Evolutionary conservation across 164 flowering plant species (phyloP).

Genomic region (Vitis rotundifolia): DNA sequence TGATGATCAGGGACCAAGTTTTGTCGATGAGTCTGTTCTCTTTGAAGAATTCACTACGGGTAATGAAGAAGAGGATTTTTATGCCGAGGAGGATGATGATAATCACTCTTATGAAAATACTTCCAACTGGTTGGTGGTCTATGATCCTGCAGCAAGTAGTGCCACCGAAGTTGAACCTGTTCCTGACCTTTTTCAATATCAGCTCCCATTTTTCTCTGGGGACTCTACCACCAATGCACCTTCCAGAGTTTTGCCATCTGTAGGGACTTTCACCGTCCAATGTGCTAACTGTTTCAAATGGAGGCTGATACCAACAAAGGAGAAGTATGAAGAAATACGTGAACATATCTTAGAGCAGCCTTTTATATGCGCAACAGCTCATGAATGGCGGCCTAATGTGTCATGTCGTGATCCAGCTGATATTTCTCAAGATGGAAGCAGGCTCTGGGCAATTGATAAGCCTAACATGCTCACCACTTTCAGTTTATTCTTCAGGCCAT

Average conservation of each 20-base stretch:
- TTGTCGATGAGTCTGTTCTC: too few species aligned
- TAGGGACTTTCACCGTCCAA: conserved; percentile 83
- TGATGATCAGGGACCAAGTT: too few species aligned
- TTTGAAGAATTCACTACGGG: too few species aligned
- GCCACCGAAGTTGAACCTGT: conserved; percentile 21
- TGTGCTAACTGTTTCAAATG: conserved; percentile 85
- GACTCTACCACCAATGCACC: conserved; percentile 15
- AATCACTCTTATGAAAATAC: conserved; percentile 22
- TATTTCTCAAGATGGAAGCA: conserved; percentile 73
- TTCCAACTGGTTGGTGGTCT: conserved; percentile 55
- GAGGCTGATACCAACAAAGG: conserved; percentile 88
- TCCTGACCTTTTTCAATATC: conserved; percentile 28
- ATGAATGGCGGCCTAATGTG: conserved; percentile 74
- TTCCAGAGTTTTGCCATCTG: conserved; percentile 57
- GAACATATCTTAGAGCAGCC: conserved; percentile 66
- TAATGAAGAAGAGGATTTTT: conserved; percentile 20
- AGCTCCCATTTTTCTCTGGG: conserved; percentile 18
- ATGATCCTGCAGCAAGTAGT: conserved; percentile 41
- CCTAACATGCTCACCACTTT: too few species aligned
- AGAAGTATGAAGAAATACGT: conserved; percentile 88
- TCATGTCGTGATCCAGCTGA: conserved; percentile 84
- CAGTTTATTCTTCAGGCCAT: too few species aligned
- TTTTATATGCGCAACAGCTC: conserved; percentile 70
- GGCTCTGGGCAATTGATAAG: conserved; percentile 95
- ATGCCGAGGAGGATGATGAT: conserved; percentile 24